phyloP scores from a whole-genome alignment of 2,329 filamentous ascomycete species.

The Talaromyces rugulosus region DNA sequence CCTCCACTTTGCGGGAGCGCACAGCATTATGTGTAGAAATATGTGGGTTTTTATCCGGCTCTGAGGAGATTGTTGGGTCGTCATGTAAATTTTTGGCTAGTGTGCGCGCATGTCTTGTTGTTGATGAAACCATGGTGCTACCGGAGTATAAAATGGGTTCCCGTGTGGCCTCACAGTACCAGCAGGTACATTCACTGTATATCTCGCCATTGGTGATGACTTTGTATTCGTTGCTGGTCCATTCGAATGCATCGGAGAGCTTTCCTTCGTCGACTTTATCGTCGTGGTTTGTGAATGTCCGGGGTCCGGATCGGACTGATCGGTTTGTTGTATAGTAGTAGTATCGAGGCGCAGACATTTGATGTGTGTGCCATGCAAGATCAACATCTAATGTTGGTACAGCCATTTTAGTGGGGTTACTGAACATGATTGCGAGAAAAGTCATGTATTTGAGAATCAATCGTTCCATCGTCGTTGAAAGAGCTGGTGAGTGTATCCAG shows the following conservation, averaged over 20 bases:
- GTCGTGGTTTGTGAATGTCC: slow-evolving; percentile 5
- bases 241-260: slow-evolving; percentile 4
- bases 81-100: neutral
- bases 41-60: neutral
- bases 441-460: slow-evolving; percentile 54
- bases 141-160: neutral
- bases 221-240: slow-evolving; percentile 6
- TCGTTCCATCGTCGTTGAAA: slow-evolving; percentile 55
- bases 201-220: neutral
- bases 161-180: slow-evolving; percentile 9
- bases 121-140: neutral
- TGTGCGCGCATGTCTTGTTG: neutral
- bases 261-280: slow-evolving; percentile 7
- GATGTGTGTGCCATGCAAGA: slow-evolving; percentile 33
- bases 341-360: slow-evolving; percentile 18
- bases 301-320: neutral
- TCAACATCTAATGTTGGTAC: slow-evolving; percentile 34
- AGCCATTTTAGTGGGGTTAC: slow-evolving; percentile 28
- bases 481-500: slow-evolving; percentile 62
- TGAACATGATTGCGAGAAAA: slow-evolving; percentile 38
- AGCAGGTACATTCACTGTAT: slow-evolving; percentile 10
- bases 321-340: neutral
- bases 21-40: slow-evolving; percentile 7
- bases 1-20: neutral
- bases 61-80: neutral